Conservation (phyloP, 345 rosid genomes). For the Syzygium aromaticum region DNA sequence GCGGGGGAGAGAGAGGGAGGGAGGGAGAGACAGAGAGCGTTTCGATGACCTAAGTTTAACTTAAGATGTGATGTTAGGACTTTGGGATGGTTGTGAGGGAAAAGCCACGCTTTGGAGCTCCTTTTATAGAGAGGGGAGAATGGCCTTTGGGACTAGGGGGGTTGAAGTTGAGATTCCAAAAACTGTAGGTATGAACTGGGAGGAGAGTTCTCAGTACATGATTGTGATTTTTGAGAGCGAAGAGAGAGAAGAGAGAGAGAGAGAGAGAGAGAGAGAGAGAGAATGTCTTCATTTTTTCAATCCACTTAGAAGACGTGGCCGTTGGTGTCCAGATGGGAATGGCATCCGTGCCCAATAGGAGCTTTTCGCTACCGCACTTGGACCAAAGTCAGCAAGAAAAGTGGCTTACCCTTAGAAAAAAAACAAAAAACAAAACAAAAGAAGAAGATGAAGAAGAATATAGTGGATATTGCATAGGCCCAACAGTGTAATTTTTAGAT, state of each 20-base stretch:
- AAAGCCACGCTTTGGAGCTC: conserved; percentile 1
- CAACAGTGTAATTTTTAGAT: neutral
- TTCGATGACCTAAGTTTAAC: neutral
- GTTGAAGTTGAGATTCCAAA: neutral
- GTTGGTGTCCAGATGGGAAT: conserved; percentile 3
- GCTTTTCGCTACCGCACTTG: neutral
- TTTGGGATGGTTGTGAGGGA: neutral
- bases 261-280: neutral
- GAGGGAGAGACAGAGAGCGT: neutral
- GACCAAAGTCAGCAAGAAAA: neutral
- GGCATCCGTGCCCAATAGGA: conserved; percentile 1
- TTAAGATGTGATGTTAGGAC: neutral
- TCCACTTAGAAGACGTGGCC: neutral
- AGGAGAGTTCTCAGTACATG: neutral
- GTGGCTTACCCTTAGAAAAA: neutral
- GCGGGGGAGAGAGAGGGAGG: neutral
- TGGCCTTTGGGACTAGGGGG: neutral
- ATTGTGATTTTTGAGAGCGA: neutral
- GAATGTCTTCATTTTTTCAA: neutral
- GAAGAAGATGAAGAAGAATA: neutral
- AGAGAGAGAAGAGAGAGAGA: neutral
- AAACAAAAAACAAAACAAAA: neutral
- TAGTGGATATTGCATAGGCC: neutral
- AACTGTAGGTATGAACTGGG: neutral
- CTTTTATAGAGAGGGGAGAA: conserved; percentile 18